Conservation (phyloP, 73 alveolate genomes). For the Durusdinium trenchii region DNA sequence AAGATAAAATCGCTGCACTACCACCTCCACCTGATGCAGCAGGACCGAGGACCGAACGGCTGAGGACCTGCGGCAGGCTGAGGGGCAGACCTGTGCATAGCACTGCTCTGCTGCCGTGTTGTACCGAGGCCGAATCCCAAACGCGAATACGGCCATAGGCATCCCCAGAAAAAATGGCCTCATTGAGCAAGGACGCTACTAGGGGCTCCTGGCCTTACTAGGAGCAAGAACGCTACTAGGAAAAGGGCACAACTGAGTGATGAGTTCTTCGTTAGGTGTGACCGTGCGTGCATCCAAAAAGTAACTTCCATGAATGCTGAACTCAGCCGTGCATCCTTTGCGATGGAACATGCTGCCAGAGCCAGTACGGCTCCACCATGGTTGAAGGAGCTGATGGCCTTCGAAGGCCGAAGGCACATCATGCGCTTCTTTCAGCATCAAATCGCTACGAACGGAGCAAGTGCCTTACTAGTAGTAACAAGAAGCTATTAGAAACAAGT, state of each 20-base stretch:
- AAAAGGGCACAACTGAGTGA: too few relatives aligned
- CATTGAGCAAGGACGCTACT: too few relatives aligned
- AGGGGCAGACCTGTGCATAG: too few relatives aligned
- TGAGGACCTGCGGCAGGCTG: too few relatives aligned
- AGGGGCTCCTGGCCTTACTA: too few relatives aligned
- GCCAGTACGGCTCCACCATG: constrained; percentile 85
- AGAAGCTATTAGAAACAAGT: too few relatives aligned
- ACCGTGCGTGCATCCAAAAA: not conserved
- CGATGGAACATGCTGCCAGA: constrained; percentile 43
- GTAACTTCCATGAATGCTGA: not conserved
- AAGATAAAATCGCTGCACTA: constrained; percentile 61
- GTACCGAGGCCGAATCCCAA: constrained; percentile 89
- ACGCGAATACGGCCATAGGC: constrained; percentile 90
- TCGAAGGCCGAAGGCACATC: not conserved
- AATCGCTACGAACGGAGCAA: too few relatives aligned
- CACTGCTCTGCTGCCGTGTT: constrained; percentile 91
- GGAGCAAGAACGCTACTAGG: too few relatives aligned
- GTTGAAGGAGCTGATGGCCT: constrained; percentile 73
- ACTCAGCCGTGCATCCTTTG: not conserved
- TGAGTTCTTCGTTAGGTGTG: not conserved
- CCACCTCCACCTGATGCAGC: constrained; percentile 60
- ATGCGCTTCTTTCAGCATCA: not conserved
- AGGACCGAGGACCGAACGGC: too few relatives aligned
- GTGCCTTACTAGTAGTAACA: too few relatives aligned
- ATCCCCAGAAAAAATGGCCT: constrained; percentile 86